Conservation (phyloP, 768 basidiomycete species). For the Phanerochaete sordida region DNA sequence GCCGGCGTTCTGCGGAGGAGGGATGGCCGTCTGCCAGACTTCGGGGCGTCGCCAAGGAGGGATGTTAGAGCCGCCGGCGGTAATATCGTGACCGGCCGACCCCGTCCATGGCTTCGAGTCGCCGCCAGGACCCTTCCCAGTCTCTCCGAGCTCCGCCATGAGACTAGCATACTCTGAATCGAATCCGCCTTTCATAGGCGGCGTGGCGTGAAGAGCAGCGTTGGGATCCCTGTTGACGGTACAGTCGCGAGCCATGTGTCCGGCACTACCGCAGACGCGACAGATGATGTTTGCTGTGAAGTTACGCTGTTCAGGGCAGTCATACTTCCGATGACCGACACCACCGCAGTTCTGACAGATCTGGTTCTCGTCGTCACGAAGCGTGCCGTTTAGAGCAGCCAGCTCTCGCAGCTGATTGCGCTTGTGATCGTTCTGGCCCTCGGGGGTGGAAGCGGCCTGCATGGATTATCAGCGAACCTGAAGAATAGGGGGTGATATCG, state of each 20-base stretch:
- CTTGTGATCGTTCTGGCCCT: slow-evolving; percentile 99
- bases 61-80: slow-evolving; percentile 67
- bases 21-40: slow-evolving; percentile 56
- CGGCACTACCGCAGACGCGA: slow-evolving; percentile 95
- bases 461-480: slow-evolving; percentile 5
- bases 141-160: slow-evolving; percentile 97
- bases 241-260: slow-evolving; percentile 99
- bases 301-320: slow-evolving; percentile 97
- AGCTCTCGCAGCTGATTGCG: slow-evolving; percentile 97
- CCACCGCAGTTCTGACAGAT: slow-evolving; percentile 97
- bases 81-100: slow-evolving; percentile 56
- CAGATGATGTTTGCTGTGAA: slow-evolving; percentile 99
- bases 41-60: slow-evolving; percentile 93
- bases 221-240: slow-evolving; percentile 90
- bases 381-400: slow-evolving; percentile 95
- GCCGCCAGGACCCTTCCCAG: slow-evolving; percentile 48
- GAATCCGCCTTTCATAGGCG: slow-evolving; percentile 70
- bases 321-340: slow-evolving; percentile 96
- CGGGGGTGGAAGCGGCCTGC: slow-evolving; percentile 97
- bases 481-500: background rate
- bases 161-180: slow-evolving; percentile 97
- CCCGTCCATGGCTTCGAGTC: slow-evolving; percentile 60
- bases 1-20: slow-evolving; percentile 50
- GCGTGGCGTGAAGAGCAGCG: slow-evolving; percentile 37
- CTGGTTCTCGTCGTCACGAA: slow-evolving; percentile 99